phyloP scores from a whole-genome alignment of 805 yeast species.

The Wickerhamomyces canadensis region DNA sequence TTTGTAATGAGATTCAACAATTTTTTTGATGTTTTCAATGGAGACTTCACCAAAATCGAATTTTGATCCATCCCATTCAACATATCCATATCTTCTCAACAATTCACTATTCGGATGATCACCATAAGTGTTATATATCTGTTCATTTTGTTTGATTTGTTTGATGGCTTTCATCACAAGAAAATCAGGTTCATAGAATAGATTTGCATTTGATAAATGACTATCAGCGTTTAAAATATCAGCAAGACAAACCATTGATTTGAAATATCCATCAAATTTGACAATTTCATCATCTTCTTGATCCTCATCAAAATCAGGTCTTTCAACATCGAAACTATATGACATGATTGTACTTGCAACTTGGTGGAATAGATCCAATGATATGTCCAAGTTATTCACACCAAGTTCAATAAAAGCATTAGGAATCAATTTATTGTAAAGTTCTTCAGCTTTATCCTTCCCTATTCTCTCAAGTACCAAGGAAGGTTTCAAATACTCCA shows the following conservation, averaged over 20 bases:
- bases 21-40: conserved; percentile 33
- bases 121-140: conserved; percentile 84
- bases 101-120: conserved; percentile 90
- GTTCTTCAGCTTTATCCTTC: conserved; percentile 52
- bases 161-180: conserved; percentile 71
- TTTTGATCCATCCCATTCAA: conserved; percentile 65
- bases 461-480: conserved; percentile 69
- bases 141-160: conserved; percentile 58
- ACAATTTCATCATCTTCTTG: conserved; percentile 35
- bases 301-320: conserved; percentile 27
- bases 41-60: conserved; percentile 80
- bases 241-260: conserved; percentile 91
- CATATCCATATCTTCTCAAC: conserved; percentile 86
- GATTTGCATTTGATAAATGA: conserved; percentile 64
- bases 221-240: conserved; percentile 89
- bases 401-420: conserved; percentile 33
- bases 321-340: conserved; percentile 82
- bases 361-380: conserved; percentile 56
- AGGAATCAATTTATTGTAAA: conserved; percentile 45
- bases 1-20: conserved; percentile 26
- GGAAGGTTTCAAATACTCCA: conserved; percentile 59
- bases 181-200: conserved; percentile 41
- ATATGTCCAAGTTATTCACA: conserved; percentile 30
- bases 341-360: conserved; percentile 83
- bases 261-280: conserved; percentile 39